Evolutionary conservation across 2,329 filamentous ascomycete species (phyloP).

Genomic region (Aspergillus sp.): DNA sequence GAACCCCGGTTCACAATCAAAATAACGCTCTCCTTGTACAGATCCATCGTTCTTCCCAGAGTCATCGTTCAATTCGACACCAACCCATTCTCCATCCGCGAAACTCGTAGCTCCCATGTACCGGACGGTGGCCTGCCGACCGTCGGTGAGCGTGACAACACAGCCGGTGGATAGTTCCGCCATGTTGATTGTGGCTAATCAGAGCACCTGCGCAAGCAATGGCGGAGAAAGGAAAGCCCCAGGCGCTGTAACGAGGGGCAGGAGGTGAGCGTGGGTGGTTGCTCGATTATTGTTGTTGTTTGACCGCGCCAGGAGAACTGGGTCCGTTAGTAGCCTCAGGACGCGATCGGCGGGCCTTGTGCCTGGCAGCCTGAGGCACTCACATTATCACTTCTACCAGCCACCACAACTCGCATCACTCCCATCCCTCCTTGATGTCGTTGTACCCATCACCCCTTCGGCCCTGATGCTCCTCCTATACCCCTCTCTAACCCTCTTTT

Average conservation of each 20-base stretch:
- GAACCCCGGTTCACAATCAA: slow-evolving; percentile 68
- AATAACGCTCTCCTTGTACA: slow-evolving; percentile 84
- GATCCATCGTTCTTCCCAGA: slow-evolving; percentile 93
- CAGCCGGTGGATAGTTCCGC: slow-evolving; percentile 58
- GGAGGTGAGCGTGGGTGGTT: slow-evolving; percentile 10
- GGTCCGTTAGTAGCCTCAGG: slow-evolving; percentile 15
- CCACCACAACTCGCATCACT: no score
- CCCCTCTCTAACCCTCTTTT: background rate
- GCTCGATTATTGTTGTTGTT: slow-evolving; percentile 18
- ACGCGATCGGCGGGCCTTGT: slow-evolving; percentile 2
- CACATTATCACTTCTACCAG: background rate
- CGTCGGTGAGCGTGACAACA: slow-evolving; percentile 75
- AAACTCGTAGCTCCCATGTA: slow-evolving; percentile 81
- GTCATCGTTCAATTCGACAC: slow-evolving; percentile 79
- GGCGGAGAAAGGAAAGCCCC: background rate
- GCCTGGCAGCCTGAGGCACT: slow-evolving; percentile 14
- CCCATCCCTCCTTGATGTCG: background rate
- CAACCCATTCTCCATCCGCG: slow-evolving; percentile 81
- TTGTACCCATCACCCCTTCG: slow-evolving; percentile 4
- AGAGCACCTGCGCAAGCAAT: slow-evolving; percentile 13
- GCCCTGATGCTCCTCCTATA: background rate
- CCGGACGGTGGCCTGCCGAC: slow-evolving; percentile 72
- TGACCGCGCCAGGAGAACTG: slow-evolving; percentile 14
- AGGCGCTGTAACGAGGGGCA: slow-evolving; percentile 3
- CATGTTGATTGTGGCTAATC: slow-evolving; percentile 26